Percentiles rank a stretch among this genome's conserved stretches.
These are phyloP conservation scores for Suillus subluteus DNA, from an alignment of 768 basidiomycete species.

Conservation along the genomic window DNA sequence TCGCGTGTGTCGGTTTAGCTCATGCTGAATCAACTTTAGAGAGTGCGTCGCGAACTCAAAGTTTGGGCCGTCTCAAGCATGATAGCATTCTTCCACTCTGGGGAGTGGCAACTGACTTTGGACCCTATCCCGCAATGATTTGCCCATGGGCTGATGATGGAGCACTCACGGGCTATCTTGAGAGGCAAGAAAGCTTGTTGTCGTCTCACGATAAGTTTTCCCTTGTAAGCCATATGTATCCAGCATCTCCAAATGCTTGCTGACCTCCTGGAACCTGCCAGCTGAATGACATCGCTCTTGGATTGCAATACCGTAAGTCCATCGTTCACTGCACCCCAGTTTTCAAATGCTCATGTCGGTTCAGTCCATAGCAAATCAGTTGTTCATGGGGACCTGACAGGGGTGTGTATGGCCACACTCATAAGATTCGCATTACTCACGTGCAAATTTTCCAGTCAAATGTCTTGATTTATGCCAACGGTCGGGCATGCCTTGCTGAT, in stretches of 20 bases:
- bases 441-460: constrained; percentile 6
- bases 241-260: not conserved
- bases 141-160: not conserved
- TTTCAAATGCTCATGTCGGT: not conserved
- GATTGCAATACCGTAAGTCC: not conserved
- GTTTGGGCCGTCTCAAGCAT: not conserved
- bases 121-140: not conserved
- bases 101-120: not conserved
- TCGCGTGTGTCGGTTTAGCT: not conserved
- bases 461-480: constrained; percentile 18
- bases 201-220: not conserved
- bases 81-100: not conserved
- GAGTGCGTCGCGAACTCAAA: not conserved
- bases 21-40: not conserved
- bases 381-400: not conserved
- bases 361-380: not conserved
- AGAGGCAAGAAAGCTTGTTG: not conserved
- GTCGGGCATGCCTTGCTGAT: not conserved
- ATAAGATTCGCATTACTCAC: not conserved
- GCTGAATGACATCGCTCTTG: not conserved
- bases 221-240: not conserved
- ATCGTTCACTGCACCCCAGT: not conserved
- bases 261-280: not conserved
- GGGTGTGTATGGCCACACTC: not conserved
- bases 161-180: not conserved